Evolutionary conservation across 371 early-diverging fungal species (phyloP), one percentile per base, ranked within the genome.

Genomic region (Catenaria anguillulae): DNA sequence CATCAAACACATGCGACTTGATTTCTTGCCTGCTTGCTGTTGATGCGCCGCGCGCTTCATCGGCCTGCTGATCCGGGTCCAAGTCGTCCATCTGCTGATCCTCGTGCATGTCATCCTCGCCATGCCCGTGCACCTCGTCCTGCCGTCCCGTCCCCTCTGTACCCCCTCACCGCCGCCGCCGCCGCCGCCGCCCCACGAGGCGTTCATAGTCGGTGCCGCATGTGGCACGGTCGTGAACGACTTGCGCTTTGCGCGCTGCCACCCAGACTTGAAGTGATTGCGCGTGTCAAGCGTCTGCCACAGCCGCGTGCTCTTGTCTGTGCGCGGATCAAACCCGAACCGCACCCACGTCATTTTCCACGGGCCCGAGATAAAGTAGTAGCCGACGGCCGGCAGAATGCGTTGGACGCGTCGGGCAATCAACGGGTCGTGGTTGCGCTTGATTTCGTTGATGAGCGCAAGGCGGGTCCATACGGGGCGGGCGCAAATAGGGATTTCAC

Each of bases 301-400:
- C 17, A 58, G 6, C 2, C 58, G 58, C 6, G 40, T 26, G 10
- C 4, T 21, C 19, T 8, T 8, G 31, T 36, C 12, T 17, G 24
- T 26, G 8, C 13, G 8, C 10, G 58, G 58, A 35, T 58, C 58
- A 36, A 34, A 58, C 43, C 36, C 58, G 42, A 58, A 58, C 43
- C 58, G 58, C 36, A 35, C 58, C 58, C 58, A 58, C 36, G 58
- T 42, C 58, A 58, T 40, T 26, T 58, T 58, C 58, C 58, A 58
- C 24, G 58, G 58, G 21, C 58, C 58, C 12, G 58, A 40, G 17
- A 17, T n/a, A 17, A 58, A 2, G 58, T 58, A 58, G 42, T 58
- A 58, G 1, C 36, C 36, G 58, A 58, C 58, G 8, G 42, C 31
- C 36, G 58, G 58, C 17, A 58, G 34, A 2, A 58, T 34, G 23